Evolutionary conservation across 352 stramenopile genomes (phyloP).

Genomic region (Elongisporangium undulatum): DNA sequence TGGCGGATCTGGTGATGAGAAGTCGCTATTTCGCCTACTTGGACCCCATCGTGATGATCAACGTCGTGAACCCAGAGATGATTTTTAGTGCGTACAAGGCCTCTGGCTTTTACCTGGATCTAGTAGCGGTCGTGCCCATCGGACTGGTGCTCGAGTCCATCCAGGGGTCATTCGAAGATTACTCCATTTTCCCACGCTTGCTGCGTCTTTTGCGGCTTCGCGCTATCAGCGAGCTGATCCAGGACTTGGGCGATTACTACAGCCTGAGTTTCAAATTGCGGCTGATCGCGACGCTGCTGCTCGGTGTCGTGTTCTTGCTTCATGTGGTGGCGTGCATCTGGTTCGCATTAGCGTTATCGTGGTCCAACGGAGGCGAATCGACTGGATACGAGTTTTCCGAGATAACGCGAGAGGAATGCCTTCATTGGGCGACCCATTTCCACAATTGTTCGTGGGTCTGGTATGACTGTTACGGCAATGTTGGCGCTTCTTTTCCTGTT

Average conservation of each 20-base stretch:
- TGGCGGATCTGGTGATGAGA: constrained; percentile 37
- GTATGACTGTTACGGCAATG: constrained; percentile 67
- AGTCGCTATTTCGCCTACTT: constrained; percentile 51
- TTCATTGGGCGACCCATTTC: constrained; percentile 42
- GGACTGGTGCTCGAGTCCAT: constrained; percentile 41
- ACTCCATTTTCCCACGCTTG: constrained; percentile 36
- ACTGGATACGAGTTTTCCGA: neutral
- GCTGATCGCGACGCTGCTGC: constrained; percentile 35
- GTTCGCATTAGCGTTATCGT: constrained; percentile 58
- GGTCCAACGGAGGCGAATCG: neutral
- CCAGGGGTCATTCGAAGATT: constrained; percentile 16
- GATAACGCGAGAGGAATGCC: constrained; percentile 28
- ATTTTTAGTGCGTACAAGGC: constrained; percentile 59
- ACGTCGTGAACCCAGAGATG: constrained; percentile 41
- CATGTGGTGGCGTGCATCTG: constrained; percentile 64
- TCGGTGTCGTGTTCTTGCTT: constrained; percentile 48
- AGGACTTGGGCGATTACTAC: constrained; percentile 53
- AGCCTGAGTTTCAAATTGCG: constrained; percentile 59
- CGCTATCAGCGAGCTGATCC: constrained; percentile 27
- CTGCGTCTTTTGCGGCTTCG: constrained; percentile 48
- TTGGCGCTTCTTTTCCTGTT: constrained; percentile 41
- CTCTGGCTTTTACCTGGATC: constrained; percentile 49
- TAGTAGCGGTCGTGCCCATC: constrained; percentile 42
- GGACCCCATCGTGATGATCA: constrained; percentile 55
- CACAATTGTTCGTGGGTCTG: constrained; percentile 71